Conservation (phyloP, 2,329 filamentous ascomycete species). For the Monilinia fructicola region DNA sequence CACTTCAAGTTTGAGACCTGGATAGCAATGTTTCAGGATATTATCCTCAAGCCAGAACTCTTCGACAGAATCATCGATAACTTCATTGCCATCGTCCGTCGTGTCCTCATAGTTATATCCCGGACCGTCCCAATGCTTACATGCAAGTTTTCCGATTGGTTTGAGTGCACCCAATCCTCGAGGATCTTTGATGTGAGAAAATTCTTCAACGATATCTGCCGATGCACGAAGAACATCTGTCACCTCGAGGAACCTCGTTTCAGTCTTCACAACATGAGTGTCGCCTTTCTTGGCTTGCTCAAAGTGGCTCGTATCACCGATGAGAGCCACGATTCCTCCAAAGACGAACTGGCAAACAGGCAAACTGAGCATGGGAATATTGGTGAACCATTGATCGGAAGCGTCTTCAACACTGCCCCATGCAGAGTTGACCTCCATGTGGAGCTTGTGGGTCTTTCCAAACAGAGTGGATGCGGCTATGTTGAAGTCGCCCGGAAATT, state of each 20-base stretch:
- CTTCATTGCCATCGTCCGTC: constrained; percentile 33
- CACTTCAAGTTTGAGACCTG: constrained; percentile 63
- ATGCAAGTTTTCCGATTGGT: constrained; percentile 48
- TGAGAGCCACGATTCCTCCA: constrained; percentile 47
- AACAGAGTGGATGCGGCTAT: constrained; percentile 70
- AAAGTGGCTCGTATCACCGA: constrained; percentile 41
- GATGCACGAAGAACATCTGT: constrained; percentile 50
- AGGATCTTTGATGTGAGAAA: constrained; percentile 46
- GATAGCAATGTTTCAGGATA: constrained; percentile 55
- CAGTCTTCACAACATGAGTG: constrained; percentile 47
- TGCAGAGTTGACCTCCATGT: constrained; percentile 24
- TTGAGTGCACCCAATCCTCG: constrained; percentile 40
- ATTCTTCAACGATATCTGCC: constrained; percentile 44
- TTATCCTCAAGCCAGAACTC: constrained; percentile 68
- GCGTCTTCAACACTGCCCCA: constrained; percentile 35
- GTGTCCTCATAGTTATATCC: constrained; percentile 32
- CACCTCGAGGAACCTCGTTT: constrained; percentile 62
- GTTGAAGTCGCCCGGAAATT: constrained; percentile 78
- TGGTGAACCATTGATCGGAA: constrained; percentile 22
- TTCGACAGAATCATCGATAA: constrained; percentile 45
- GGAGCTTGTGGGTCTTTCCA: constrained; percentile 46
- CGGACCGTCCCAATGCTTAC: constrained; percentile 47
- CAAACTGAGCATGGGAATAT: constrained; percentile 34
- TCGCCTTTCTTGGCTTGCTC: constrained; percentile 37
- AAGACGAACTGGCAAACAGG: constrained; percentile 47